Conservation (phyloP, 148 eudicot species). For the Linanthus parryae region DNA sequence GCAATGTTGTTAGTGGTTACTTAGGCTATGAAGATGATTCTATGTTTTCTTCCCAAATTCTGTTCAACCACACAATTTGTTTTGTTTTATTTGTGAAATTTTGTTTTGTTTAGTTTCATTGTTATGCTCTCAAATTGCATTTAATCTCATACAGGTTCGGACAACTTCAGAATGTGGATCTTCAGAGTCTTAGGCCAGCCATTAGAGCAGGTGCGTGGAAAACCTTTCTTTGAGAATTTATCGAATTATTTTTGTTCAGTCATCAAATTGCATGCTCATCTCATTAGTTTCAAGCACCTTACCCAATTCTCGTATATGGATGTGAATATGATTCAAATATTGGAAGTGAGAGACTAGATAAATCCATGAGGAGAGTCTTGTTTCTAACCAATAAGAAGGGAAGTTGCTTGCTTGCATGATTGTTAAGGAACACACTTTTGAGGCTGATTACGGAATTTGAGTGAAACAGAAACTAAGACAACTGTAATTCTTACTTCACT, state of each 20-base stretch:
- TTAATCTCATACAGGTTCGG: conserved; percentile 64
- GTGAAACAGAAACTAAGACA: too few relatives aligned
- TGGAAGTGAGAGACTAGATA: too few relatives aligned
- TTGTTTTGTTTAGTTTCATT: background rate
- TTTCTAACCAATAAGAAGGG: too few relatives aligned
- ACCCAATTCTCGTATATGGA: too few relatives aligned
- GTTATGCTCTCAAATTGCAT: background rate
- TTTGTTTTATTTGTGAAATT: background rate
- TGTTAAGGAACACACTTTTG: too few relatives aligned
- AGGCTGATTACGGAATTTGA: too few relatives aligned
- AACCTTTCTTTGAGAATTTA: background rate
- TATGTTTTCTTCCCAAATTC: background rate
- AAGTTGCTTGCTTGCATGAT: too few relatives aligned
- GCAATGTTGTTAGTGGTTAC: background rate
- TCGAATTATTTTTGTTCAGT: background rate
- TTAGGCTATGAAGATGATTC: background rate
- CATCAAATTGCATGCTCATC: background rate
- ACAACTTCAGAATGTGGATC: conserved; percentile 92
- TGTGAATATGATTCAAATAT: too few relatives aligned
- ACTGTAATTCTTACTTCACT: too few relatives aligned
- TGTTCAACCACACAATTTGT: too few relatives aligned
- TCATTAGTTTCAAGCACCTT: background rate
- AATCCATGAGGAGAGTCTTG: too few relatives aligned
- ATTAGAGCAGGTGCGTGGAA: conserved; percentile 66
- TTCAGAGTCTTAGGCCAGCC: conserved; percentile 82